Evolutionary conservation across 345 rosid species (phyloP).

Genomic region (Linum trigynum): DNA sequence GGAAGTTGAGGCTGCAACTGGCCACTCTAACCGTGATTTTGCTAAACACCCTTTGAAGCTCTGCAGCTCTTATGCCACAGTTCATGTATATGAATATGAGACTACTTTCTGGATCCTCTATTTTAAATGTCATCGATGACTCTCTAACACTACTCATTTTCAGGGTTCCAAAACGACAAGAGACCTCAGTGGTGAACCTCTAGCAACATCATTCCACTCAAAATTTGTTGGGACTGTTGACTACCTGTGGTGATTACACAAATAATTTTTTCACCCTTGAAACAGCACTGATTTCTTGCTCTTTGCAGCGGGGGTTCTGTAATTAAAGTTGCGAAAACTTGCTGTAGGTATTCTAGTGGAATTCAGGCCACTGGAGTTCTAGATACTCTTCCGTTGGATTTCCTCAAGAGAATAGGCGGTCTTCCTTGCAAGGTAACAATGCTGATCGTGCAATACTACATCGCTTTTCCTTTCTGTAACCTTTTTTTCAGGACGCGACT

Average conservation of each 20-base stretch:
- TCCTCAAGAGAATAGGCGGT: conserved; percentile 49
- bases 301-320: neutral
- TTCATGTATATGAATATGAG: conserved; percentile 28
- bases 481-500: too few relatives aligned
- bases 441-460: neutral
- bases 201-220: conserved; percentile 72
- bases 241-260: conserved; percentile 56
- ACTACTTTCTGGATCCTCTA: conserved; percentile 1
- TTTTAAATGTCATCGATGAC: neutral
- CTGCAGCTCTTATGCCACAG: conserved; percentile 53
- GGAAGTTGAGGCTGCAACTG: conserved; percentile 52
- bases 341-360: conserved; percentile 56
- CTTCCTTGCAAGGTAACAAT: conserved; percentile 63
- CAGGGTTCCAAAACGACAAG: conserved; percentile 52
- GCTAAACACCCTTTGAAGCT: conserved; percentile 58
- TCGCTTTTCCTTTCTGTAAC: too few relatives aligned
- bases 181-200: conserved; percentile 53
- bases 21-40: conserved; percentile 32
- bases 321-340: conserved; percentile 3
- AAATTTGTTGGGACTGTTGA: conserved; percentile 88
- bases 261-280: neutral
- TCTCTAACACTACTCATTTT: conserved; percentile 7
- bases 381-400: conserved; percentile 59
- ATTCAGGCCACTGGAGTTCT: conserved; percentile 51
- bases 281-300: neutral